Evolutionary conservation across 805 yeast genomes (phyloP), one percentile per base, ranked within the genome.

Genomic region (Candida railenensis): DNA sequence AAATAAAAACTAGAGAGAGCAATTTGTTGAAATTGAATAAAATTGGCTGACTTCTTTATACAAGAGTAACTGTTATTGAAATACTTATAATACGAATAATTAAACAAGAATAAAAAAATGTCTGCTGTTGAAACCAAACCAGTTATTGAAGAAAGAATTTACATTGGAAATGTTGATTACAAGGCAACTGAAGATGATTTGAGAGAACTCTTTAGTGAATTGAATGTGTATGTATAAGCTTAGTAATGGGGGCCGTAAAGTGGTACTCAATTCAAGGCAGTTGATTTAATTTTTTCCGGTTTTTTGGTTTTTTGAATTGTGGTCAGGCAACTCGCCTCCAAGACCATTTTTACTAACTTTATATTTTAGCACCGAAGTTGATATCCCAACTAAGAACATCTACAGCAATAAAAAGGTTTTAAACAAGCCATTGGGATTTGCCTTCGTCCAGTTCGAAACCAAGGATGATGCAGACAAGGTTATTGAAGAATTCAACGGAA

Each of bases 341-440:
- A n/a, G n/a, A n/a, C n/a, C n/a, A n/a, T 37, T n/a, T 8, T 21
- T 51, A 57, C 61, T 57, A 52, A 52, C 56, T 22, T 18, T 37
- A 22, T n/a, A 8, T 9, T 22, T 16, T 43, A 62, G 67, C 21
- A 71, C 69, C 22, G 70, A 67, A 28, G 73, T 81, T 41, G 80
- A 78, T 45, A 70, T 81, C 51, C 86, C 86, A 18, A 62, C 62
- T 57, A 75, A 74, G 61, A 68, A 70, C 50, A 52, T 57, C 43
- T 56, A 57, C 34, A 61, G 63, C 42, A 61, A 63, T 38, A 71
- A 66, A 38, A 66, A 65, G 40, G 59, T 71, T 48, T 63, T 66
- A 62, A 55, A 70, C 61, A 65, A 69, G 62, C 74, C 67, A 61
- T 77, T 70, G 49, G 87, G 87, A 36, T 81, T 78, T 55, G 86